phyloP scores from a whole-genome alignment of 1,139 yeast genomes.

The Kurtzmaniella quercitrusa region DNA sequence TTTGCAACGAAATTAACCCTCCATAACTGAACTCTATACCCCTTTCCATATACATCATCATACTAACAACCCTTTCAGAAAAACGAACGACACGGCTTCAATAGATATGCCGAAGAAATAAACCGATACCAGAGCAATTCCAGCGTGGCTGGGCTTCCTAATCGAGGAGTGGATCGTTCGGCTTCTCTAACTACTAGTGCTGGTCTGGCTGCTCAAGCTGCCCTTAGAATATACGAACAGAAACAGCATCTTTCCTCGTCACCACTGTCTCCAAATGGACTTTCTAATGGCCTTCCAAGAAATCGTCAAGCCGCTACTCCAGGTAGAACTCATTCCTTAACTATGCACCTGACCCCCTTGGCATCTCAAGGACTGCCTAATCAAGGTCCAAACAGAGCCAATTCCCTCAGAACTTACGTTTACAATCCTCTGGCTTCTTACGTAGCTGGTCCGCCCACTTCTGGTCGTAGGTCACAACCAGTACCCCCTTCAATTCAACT shows the following conservation, averaged over 20 bases:
- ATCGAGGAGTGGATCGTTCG: conserved; percentile 16
- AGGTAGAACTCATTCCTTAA: conserved; percentile 14
- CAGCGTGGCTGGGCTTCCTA: conserved; percentile 23
- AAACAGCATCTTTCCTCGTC: conserved; percentile 11
- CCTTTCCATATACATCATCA: neutral
- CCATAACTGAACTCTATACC: neutral
- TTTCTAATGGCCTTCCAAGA: neutral
- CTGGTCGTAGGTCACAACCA: conserved; percentile 4
- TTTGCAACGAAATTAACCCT: too few relatives aligned
- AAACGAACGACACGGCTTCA: conserved; percentile 31
- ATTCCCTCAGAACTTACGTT: conserved; percentile 32
- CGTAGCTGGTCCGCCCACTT: conserved; percentile 23
- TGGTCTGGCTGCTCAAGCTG: conserved; percentile 43
- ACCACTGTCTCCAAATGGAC: conserved; percentile 7
- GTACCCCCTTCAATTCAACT: conserved; percentile 1
- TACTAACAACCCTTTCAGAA: conserved; percentile 10
- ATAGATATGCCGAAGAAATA: conserved; percentile 32
- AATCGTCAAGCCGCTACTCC: neutral
- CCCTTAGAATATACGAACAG: conserved; percentile 30
- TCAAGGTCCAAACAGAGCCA: conserved; percentile 16
- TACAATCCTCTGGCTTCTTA: conserved; percentile 43
- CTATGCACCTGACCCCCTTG: conserved; percentile 6
- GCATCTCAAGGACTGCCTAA: neutral
- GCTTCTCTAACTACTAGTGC: conserved; percentile 30
- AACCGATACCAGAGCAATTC: conserved; percentile 19